phyloP scores from a whole-genome alignment of 2,329 filamentous ascomycete genomes.

The Geosmithia flava region DNA sequence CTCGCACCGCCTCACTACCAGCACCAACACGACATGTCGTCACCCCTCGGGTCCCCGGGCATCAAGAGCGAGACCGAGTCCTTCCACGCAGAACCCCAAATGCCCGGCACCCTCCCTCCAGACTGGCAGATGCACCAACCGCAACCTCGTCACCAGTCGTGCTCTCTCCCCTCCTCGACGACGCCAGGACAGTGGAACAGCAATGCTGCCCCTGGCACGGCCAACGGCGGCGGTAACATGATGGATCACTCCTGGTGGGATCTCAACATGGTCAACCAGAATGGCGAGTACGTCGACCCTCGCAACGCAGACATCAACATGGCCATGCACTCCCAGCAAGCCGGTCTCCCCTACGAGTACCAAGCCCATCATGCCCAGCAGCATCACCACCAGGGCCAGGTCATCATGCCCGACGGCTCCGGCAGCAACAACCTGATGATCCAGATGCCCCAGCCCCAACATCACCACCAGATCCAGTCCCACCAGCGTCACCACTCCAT shows the following conservation, averaged over 20 bases:
- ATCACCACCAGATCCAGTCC: too few relatives aligned
- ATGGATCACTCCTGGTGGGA: conserved; percentile 6
- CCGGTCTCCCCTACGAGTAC: conserved; percentile 27
- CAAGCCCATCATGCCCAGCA: conserved; percentile 1
- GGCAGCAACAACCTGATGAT: conserved; percentile 33
- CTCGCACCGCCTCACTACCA: conserved; percentile 16
- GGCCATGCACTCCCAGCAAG: conserved; percentile 25
- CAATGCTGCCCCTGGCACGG: background rate
- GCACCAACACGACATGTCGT: conserved; percentile 14
- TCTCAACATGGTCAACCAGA: conserved; percentile 1
- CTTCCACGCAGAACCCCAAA: conserved; percentile 11
- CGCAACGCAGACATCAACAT: conserved; percentile 24
- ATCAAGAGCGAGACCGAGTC: conserved; percentile 16
- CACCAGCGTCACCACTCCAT: conserved; percentile 22
- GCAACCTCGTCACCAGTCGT: conserved; percentile 9
- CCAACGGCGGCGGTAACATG: conserved; percentile 12
- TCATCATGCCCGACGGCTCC: conserved; percentile 15
- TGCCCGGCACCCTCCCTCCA: too few relatives aligned
- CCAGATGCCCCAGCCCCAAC: conserved; percentile 41
- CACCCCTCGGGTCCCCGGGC: conserved; percentile 25
- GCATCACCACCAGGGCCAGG: conserved; percentile 6
- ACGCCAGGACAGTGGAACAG: conserved; percentile 5
- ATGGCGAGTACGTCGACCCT: conserved; percentile 16
- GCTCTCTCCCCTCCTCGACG: conserved; percentile 4
- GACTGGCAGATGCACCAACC: conserved; percentile 8